A percentile compares a stretch with the other conserved stretches of the same genome.
These are phyloP conservation scores for Suhomyces taliae DNA, from an alignment of 1,139 yeast species.

Conservation along the genomic window DNA sequence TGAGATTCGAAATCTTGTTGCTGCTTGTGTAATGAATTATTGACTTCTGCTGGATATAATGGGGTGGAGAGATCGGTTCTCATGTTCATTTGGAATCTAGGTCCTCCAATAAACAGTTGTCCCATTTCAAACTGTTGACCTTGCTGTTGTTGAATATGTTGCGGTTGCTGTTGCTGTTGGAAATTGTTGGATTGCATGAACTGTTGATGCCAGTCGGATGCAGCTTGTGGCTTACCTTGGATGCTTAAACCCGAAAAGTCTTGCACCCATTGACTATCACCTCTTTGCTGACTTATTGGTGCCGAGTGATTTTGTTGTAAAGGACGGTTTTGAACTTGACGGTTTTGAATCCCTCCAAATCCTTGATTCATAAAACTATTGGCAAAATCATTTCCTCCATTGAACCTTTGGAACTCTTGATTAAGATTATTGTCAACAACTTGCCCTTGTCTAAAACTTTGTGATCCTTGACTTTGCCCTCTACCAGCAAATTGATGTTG, in stretches of 20 bases:
- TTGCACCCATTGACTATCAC: conserved; percentile 6
- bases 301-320: neutral
- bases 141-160: conserved; percentile 7
- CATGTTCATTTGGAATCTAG: conserved; percentile 18
- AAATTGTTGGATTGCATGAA: conserved; percentile 17
- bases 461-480: conserved; percentile 11
- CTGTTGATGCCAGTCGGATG: conserved; percentile 11
- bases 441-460: conserved; percentile 9
- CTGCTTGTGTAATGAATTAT: conserved; percentile 30
- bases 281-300: neutral
- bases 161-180: conserved; percentile 8
- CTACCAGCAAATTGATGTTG: conserved; percentile 19
- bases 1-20: conserved; percentile 29
- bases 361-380: conserved; percentile 17
- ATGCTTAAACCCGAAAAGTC: conserved; percentile 10
- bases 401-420: conserved; percentile 37
- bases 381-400: conserved; percentile 21
- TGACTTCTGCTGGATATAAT: conserved; percentile 14
- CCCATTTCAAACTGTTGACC: neutral
- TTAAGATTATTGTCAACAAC: conserved; percentile 32
- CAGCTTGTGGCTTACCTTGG: conserved; percentile 6
- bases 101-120: conserved; percentile 2
- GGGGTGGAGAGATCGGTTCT: conserved; percentile 19
- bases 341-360: conserved; percentile 8
- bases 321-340: neutral